Evolutionary conservation across 192 early-diverging fungal species (phyloP).

Genomic region (Pecoramyces ruminantium): DNA sequence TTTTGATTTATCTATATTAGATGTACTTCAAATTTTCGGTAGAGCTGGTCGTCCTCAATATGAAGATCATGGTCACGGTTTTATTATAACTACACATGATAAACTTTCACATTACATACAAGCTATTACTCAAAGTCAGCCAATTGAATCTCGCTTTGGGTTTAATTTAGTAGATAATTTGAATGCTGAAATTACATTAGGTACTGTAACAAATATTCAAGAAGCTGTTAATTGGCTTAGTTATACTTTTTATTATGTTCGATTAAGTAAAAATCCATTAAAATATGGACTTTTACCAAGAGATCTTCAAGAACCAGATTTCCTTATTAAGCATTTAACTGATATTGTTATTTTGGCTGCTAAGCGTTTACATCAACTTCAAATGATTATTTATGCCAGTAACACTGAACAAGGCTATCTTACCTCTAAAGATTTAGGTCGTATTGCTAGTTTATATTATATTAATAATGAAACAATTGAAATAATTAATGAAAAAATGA

Average conservation of each 20-base stretch:
- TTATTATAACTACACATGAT: conserved; percentile 62
- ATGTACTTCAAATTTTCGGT: conserved; percentile 99
- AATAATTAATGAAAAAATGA: conserved; percentile 70
- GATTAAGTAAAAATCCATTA: conserved; percentile 90
- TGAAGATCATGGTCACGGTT: neutral
- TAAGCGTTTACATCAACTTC: conserved; percentile 48
- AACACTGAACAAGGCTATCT: conserved; percentile 55
- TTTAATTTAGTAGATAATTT: conserved; percentile 77
- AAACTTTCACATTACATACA: conserved; percentile 84
- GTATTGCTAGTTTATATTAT: conserved; percentile 87
- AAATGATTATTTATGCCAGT: conserved; percentile 88
- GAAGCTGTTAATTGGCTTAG: conserved; percentile 94
- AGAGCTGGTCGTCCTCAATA: conserved; percentile 87
- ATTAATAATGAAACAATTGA: conserved; percentile 75
- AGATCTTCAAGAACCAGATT: conserved; percentile 59
- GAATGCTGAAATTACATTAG: conserved; percentile 91
- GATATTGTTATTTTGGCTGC: conserved; percentile 71
- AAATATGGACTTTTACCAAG: conserved; percentile 76
- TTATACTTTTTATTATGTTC: conserved; percentile 90
- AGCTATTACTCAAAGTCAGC: conserved; percentile 86
- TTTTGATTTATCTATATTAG: conserved; percentile 86
- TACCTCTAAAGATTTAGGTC: conserved; percentile 76
- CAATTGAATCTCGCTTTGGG: conserved; percentile 89
- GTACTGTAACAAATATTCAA: conserved; percentile 85
- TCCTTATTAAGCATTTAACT: conserved; percentile 56